Percentiles rank a stretch among this genome's conserved stretches.
phyloP scores from a whole-genome alignment of 768 basidiomycete genomes.

The Terana coerulea region DNA sequence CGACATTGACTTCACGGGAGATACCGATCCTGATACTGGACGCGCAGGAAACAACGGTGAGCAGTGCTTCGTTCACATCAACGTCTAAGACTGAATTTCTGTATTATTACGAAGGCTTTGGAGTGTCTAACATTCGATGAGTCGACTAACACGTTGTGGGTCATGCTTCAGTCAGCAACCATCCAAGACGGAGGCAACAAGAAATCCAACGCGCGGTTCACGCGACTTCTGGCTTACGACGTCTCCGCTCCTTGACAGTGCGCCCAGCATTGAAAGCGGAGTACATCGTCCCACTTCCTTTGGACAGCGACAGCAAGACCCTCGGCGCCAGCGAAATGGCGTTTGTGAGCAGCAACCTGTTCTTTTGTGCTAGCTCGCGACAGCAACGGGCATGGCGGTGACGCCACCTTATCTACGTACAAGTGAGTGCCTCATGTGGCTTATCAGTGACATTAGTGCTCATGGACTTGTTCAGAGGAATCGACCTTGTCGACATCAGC shows the following conservation, averaged over 20 bases:
- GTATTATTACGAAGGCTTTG: constrained; percentile 37
- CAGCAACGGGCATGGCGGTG: constrained; percentile 54
- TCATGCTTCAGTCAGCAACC: constrained; percentile 58
- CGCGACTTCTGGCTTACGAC: constrained; percentile 55
- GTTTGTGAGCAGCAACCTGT: constrained; percentile 47
- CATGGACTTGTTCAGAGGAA: constrained; percentile 36
- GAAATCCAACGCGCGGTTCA: constrained; percentile 45
- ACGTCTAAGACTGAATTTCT: neutral
- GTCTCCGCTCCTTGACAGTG: constrained; percentile 30
- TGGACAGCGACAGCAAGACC: constrained; percentile 48
- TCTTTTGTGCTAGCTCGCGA: constrained; percentile 59
- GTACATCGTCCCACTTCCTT: constrained; percentile 57
- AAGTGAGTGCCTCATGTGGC: constrained; percentile 36
- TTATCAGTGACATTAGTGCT: neutral
- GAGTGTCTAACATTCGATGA: constrained; percentile 55
- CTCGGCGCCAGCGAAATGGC: constrained; percentile 53
- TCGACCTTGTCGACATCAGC: constrained; percentile 54
- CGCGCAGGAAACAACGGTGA: constrained; percentile 53
- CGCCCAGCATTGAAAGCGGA: constrained; percentile 46
- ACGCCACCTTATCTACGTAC: constrained; percentile 44
- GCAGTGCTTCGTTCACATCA: neutral
- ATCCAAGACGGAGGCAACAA: constrained; percentile 56
- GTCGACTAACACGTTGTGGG: constrained; percentile 48
- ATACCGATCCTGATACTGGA: constrained; percentile 45
- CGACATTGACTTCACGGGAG: constrained; percentile 49